A percentile compares a stretch with the other conserved stretches of the same genome.
Evolutionary conservation across 345 rosid genomes (phyloP).

Genomic region (Camelina laxa): DNA sequence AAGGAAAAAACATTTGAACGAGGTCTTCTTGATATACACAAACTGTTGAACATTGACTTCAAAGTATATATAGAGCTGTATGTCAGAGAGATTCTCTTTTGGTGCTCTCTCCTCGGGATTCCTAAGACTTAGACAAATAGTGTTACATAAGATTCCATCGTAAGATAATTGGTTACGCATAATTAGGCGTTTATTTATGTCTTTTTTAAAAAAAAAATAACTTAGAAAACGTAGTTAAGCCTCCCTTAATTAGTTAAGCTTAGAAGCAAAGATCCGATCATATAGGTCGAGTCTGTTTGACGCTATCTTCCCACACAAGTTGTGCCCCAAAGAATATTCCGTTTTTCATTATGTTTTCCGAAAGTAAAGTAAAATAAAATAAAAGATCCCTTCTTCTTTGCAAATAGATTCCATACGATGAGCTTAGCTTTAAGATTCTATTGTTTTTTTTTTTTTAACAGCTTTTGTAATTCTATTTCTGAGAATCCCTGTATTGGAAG

Average conservation of each 20-base stretch:
- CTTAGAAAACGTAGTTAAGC: slow-evolving; percentile 26
- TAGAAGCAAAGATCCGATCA: slow-evolving; percentile 42
- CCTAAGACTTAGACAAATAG: slow-evolving; percentile 29
- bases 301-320: slow-evolving; percentile 37
- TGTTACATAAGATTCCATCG: slow-evolving; percentile 38
- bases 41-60: slow-evolving; percentile 38
- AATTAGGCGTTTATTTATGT: slow-evolving; percentile 17
- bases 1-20: neutral
- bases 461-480: neutral
- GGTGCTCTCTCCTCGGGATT: slow-evolving; percentile 31
- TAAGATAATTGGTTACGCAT: slow-evolving; percentile 36
- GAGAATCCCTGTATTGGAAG: neutral
- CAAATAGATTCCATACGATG: slow-evolving; percentile 36
- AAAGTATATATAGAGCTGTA: slow-evolving; percentile 21
- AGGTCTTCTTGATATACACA: slow-evolving; percentile 36
- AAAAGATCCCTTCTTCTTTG: slow-evolving; percentile 29
- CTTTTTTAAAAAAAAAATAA: neutral
- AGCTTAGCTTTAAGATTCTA: slow-evolving; percentile 2
- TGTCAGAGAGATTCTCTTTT: slow-evolving; percentile 44
- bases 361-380: neutral
- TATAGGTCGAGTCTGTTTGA: slow-evolving; percentile 36
- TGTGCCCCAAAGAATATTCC: slow-evolving; percentile 33
- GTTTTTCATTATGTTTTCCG: neutral
- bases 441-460: neutral
- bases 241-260: slow-evolving; percentile 13